phyloP scores from a whole-genome alignment of 169 alveolate species.

The Toxoplasma gondii region DNA sequence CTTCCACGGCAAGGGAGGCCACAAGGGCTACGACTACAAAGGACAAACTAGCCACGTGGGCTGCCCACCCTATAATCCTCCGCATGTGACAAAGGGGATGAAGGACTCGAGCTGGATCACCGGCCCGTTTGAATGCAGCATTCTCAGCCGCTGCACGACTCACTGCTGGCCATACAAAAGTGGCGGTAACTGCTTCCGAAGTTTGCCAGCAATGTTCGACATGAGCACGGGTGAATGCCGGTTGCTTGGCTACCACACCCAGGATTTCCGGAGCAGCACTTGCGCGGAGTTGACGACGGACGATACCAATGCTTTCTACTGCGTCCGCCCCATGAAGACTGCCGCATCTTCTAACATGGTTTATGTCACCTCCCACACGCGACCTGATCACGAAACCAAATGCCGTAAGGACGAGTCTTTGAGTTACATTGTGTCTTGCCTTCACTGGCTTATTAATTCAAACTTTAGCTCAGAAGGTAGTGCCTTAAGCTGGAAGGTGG shows the following conservation, averaged over 20 bases:
- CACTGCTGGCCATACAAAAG: conserved; percentile 68
- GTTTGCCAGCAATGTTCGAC: conserved; percentile 64
- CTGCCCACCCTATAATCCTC: conserved; percentile 70
- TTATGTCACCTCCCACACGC: conserved; percentile 61
- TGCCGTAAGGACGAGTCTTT: conserved; percentile 64
- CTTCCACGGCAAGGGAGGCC: conserved; percentile 72
- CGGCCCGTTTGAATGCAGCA: conserved; percentile 65
- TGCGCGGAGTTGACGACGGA: conserved; percentile 50
- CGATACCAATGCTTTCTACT: conserved; percentile 44
- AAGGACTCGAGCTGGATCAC: conserved; percentile 46
- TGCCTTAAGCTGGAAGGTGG: not conserved
- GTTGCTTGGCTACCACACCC: conserved; percentile 69
- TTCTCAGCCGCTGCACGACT: conserved; percentile 64
- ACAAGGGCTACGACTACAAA: conserved; percentile 61
- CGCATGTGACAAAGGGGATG: conserved; percentile 52
- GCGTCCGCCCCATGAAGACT: conserved; percentile 66
- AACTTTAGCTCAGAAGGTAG: not conserved
- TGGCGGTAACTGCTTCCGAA: conserved; percentile 64
- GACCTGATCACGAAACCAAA: conserved; percentile 71
- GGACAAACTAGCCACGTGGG: conserved; percentile 68
- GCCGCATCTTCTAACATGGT: conserved; percentile 50
- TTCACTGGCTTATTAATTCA: not conserved
- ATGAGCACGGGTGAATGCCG: conserved; percentile 63
- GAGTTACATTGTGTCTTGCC: not conserved
- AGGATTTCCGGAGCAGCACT: not conserved